Evolutionary conservation across 257 asterid species (phyloP).

Genomic region (Fraxinus anomala): DNA sequence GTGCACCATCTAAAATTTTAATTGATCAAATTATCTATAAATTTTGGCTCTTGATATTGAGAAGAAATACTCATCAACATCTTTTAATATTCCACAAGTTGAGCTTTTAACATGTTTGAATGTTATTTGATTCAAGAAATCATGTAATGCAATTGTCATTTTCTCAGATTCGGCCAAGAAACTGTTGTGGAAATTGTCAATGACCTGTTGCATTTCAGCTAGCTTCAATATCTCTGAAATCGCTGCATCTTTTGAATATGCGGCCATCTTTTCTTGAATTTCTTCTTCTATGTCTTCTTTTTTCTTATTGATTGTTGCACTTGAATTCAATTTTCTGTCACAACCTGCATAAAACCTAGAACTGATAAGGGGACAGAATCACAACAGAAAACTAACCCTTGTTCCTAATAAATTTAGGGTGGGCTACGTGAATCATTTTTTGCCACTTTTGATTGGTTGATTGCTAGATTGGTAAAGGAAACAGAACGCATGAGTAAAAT

Average conservation of each 20-base stretch:
- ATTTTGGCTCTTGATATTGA: neutral
- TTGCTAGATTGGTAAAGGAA: neutral
- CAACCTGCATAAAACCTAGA: constrained; percentile 16
- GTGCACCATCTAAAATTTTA: neutral
- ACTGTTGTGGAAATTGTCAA: neutral
- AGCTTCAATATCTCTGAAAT: constrained; percentile 31
- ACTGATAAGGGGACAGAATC: neutral
- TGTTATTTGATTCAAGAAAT: neutral
- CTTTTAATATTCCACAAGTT: too few relatives aligned
- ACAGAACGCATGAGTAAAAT: neutral
- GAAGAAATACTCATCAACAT: neutral
- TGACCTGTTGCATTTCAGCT: constrained; percentile 45
- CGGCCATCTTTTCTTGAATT: constrained; percentile 22
- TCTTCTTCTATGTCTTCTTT: constrained; percentile 39
- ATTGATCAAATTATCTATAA: neutral
- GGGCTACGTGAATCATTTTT: neutral
- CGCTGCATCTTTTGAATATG: constrained; percentile 29
- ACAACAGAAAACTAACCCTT: neutral
- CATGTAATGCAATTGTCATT: neutral
- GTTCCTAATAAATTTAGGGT: neutral
- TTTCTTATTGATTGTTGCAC: constrained; percentile 42
- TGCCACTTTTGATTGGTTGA: neutral
- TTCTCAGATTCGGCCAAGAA: neutral
- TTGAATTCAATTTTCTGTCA: constrained; percentile 41
- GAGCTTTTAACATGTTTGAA: too few relatives aligned